A percentile compares a stretch with the other conserved stretches of the same genome.
Conservation (phyloP, 2,329 filamentous ascomycete species). For the Fusarium hostae region DNA sequence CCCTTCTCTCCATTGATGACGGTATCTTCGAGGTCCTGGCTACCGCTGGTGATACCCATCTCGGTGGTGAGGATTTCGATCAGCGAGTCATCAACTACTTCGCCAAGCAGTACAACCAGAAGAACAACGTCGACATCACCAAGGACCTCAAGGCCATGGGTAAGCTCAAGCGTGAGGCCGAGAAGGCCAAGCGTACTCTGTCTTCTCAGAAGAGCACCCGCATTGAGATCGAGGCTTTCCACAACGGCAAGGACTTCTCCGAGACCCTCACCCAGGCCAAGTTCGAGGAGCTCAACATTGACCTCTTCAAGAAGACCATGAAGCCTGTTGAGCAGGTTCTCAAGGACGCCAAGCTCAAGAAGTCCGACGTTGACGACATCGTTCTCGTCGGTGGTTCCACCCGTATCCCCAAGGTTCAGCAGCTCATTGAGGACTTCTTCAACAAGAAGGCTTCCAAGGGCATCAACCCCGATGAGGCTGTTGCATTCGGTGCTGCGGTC, state of each 20-base stretch:
- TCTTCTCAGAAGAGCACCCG: slow-evolving; percentile 93
- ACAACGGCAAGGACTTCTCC: slow-evolving; percentile 96
- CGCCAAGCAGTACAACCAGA: slow-evolving; percentile 98
- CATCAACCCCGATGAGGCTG: slow-evolving; percentile 99
- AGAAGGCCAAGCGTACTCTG: slow-evolving; percentile 99
- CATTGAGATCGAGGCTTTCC: slow-evolving; percentile 97
- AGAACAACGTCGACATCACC: slow-evolving; percentile 89
- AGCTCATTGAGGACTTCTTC: slow-evolving; percentile 96
- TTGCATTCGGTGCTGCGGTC: slow-evolving; percentile 96
- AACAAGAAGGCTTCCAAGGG: slow-evolving; percentile 98
- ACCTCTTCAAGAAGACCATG: slow-evolving; percentile 99
- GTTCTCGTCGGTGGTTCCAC: slow-evolving; percentile 98
- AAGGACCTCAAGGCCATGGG: slow-evolving; percentile 98
- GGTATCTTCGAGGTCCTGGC: slow-evolving; percentile 95
- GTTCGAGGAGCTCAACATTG: slow-evolving; percentile 99
- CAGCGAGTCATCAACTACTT: slow-evolving; percentile 97
- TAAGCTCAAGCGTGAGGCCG: slow-evolving; percentile 99
- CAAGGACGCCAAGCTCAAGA: slow-evolving; percentile 98
- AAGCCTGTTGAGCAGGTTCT: slow-evolving; percentile 99
- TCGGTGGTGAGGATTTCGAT: slow-evolving; percentile 99
- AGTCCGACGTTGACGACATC: slow-evolving; percentile 93
- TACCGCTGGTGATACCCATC: slow-evolving; percentile 95
- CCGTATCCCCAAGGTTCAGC: slow-evolving; percentile 97
- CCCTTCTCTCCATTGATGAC: slow-evolving; percentile 88
- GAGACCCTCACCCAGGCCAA: slow-evolving; percentile 98